Evolutionary conservation across 1,284 basidiomycete species (phyloP).

Genomic region (Heterobasidion parviporum): DNA sequence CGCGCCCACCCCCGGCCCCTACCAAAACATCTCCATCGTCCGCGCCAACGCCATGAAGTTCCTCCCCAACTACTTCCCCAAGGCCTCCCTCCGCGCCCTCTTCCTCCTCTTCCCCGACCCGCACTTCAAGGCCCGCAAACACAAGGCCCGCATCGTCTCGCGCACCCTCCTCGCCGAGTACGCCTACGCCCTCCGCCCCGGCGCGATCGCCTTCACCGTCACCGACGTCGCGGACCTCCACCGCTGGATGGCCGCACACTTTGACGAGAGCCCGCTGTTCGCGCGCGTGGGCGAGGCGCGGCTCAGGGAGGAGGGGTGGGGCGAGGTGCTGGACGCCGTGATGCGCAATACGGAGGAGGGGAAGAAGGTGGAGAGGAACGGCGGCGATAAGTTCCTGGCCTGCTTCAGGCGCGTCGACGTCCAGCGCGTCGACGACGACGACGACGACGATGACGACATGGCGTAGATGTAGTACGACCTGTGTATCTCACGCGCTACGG

Average conservation of each 20-base stretch:
- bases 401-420: slow-evolving; percentile 65
- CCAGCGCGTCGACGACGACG: slow-evolving; percentile 5
- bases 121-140: slow-evolving; percentile 97
- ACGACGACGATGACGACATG: too few species aligned
- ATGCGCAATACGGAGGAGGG: slow-evolving; percentile 90
- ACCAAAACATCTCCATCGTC: slow-evolving; percentile 91
- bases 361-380: slow-evolving; percentile 91
- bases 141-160: slow-evolving; percentile 97
- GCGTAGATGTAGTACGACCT: neutral
- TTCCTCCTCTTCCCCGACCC: slow-evolving; percentile 99
- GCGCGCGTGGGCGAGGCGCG: slow-evolving; percentile 69
- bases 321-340: slow-evolving; percentile 74
- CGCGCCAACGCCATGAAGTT: slow-evolving; percentile 99
- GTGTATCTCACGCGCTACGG: neutral
- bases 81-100: slow-evolving; percentile 84
- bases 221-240: slow-evolving; percentile 95
- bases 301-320: slow-evolving; percentile 64
- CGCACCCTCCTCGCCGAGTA: slow-evolving; percentile 92
- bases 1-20: slow-evolving; percentile 37
- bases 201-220: slow-evolving; percentile 95
- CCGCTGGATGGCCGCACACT: slow-evolving; percentile 91
- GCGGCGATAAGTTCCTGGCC: slow-evolving; percentile 84
- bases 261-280: slow-evolving; percentile 84
- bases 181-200: slow-evolving; percentile 85
- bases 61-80: slow-evolving; percentile 92